Evolutionary conservation across 352 stramenopile species (phyloP).

Genomic region (Phytophthora tubulina): DNA sequence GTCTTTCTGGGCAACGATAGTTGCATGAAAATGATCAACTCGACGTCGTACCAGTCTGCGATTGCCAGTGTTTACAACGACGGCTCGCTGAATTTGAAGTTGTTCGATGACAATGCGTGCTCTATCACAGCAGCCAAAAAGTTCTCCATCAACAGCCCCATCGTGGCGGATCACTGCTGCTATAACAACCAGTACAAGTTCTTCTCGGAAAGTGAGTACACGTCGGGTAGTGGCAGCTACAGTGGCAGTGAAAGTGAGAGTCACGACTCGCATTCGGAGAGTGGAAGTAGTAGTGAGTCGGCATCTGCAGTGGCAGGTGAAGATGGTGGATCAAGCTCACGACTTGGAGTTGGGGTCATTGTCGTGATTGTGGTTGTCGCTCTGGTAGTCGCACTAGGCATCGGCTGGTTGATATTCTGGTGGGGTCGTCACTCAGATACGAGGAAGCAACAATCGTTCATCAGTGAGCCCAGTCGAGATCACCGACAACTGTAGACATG

Average conservation of each 20-base stretch:
- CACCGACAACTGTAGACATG: background rate
- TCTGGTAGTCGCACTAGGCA: background rate
- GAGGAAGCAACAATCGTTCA: background rate
- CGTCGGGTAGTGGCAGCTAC: conserved; percentile 11
- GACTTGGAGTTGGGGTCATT: conserved; percentile 7
- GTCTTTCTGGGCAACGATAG: conserved; percentile 15
- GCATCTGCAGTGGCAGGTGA: background rate
- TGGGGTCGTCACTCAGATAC: background rate
- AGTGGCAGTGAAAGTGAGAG: background rate
- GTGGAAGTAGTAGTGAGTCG: background rate
- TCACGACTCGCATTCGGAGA: background rate
- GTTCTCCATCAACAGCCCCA: conserved; percentile 9
- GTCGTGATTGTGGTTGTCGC: conserved; percentile 6
- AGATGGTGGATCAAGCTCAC: background rate
- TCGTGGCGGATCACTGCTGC: conserved; percentile 11
- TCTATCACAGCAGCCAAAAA: background rate
- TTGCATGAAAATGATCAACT: conserved; percentile 28
- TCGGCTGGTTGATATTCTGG: background rate
- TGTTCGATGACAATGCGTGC: conserved; percentile 12
- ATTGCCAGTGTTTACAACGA: conserved; percentile 11
- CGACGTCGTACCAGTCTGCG: conserved; percentile 24
- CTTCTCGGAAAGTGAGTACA: conserved; percentile 19
- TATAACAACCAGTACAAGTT: conserved; percentile 21
- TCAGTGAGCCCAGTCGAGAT: background rate
- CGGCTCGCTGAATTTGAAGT: conserved; percentile 1